Percentiles rank a stretch among this genome's conserved stretches.
These are phyloP conservation scores for Acer yangbiense DNA, from an alignment of 345 rosid genomes.

Conservation along the genomic window DNA sequence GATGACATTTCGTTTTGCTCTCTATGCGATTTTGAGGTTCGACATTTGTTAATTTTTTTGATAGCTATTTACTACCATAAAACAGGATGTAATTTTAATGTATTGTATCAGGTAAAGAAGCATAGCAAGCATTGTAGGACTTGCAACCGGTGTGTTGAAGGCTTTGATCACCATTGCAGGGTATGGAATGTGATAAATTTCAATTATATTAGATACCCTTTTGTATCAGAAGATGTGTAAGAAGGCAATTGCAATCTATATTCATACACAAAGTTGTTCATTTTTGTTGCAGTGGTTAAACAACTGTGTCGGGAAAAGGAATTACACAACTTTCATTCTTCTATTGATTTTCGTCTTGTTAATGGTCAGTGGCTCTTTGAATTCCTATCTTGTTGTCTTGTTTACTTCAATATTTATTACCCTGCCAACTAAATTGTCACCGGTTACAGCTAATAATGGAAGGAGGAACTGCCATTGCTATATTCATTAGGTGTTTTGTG, in stretches of 20 bases:
- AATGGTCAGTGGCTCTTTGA: constrained; percentile 59
- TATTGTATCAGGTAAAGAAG: constrained; percentile 65
- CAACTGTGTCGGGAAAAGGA: constrained; percentile 92
- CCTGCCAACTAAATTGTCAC: constrained; percentile 5
- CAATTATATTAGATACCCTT: neutral
- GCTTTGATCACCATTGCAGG: constrained; percentile 99
- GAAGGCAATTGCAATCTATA: neutral
- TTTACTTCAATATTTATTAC: neutral
- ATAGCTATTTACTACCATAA: neutral
- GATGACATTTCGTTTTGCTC: constrained; percentile 85
- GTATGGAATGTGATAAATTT: constrained; percentile 35
- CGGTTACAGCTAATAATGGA: constrained; percentile 71
- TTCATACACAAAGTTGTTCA: constrained; percentile 10
- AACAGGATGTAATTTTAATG: neutral
- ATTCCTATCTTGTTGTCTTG: neutral
- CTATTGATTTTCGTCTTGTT: constrained; percentile 77
- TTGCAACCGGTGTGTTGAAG: constrained; percentile 94
- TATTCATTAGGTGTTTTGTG: constrained; percentile 87
- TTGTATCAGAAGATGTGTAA: neutral
- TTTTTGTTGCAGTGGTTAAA: constrained; percentile 79
- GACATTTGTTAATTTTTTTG: constrained; percentile 1
- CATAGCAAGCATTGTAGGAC: constrained; percentile 96
- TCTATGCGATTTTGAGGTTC: constrained; percentile 86
- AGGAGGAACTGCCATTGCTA: constrained; percentile 89
- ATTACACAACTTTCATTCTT: constrained; percentile 85